Conservation (phyloP, 129 eudicot species). For the Heracleum sosnowskyi region DNA sequence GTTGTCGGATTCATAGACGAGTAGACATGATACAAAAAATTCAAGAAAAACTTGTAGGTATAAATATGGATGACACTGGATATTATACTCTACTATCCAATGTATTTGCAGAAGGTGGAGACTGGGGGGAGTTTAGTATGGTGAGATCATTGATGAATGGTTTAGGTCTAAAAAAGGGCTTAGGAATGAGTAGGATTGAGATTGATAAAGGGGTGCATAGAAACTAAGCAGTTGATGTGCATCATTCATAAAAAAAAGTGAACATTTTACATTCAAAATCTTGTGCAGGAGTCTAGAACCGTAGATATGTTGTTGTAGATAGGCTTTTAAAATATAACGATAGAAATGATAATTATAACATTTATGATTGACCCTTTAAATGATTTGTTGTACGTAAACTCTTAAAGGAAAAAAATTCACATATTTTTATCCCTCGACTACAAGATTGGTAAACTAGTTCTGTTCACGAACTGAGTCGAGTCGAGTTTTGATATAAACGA, state of each 20-base stretch:
- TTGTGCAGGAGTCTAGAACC: no score
- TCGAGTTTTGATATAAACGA: no score
- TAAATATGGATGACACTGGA: constrained; percentile 47
- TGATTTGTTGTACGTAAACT: no score
- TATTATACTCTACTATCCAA: constrained; percentile 50
- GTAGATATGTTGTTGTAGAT: no score
- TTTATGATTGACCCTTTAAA: no score
- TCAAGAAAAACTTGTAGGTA: constrained; percentile 32
- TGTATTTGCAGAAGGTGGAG: constrained; percentile 60
- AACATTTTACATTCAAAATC: neutral
- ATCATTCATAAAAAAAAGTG: neutral
- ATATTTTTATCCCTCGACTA: no score
- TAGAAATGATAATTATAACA: no score
- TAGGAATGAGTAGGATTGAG: constrained; percentile 52
- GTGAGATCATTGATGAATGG: constrained; percentile 51
- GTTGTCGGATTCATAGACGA: constrained; percentile 62
- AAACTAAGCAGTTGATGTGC: constrained; percentile 21
- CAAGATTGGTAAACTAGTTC: no score
- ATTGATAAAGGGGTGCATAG: constrained; percentile 13
- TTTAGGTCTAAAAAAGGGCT: constrained; percentile 33
- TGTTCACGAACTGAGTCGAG: no score
- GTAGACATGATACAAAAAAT: constrained; percentile 49
- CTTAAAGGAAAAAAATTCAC: no score
- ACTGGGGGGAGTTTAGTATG: constrained; percentile 45
- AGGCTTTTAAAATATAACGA: no score